phyloP scores from a whole-genome alignment of 1,139 yeast genomes.

The Lodderomyces jiufengensis region DNA sequence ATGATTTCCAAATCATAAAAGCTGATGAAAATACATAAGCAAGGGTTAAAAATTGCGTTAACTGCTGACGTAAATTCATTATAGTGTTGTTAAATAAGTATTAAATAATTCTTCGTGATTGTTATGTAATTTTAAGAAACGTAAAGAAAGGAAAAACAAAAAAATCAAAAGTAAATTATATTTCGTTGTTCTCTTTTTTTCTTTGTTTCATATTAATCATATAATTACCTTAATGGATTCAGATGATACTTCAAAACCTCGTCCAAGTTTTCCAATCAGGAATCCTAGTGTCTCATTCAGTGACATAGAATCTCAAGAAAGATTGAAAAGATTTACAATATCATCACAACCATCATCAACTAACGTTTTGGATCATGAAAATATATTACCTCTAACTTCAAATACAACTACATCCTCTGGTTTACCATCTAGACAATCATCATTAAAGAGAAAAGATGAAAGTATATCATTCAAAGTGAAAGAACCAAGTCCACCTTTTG shows the following conservation, averaged over 20 bases:
- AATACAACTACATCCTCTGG: background rate
- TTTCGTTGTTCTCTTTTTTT: no score
- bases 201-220: no score
- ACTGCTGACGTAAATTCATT: constrained; percentile 48
- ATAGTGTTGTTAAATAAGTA: background rate
- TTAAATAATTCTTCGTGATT: background rate
- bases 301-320: constrained; percentile 36
- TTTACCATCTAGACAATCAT: constrained; percentile 7
- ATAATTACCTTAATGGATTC: background rate
- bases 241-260: background rate
- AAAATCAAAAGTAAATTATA: no score
- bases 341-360: constrained; percentile 41
- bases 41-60: constrained; percentile 59
- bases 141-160: background rate
- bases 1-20: constrained; percentile 85
- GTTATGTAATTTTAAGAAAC: background rate
- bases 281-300: constrained; percentile 37
- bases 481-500: background rate
- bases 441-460: constrained; percentile 9
- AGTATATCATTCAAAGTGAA: background rate
- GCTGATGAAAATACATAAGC: constrained; percentile 84
- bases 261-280: constrained; percentile 7
- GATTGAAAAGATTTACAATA: constrained; percentile 43
- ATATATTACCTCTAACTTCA: constrained; percentile 4
- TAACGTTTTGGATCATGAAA: constrained; percentile 16